Conservation (phyloP, 1,284 basidiomycete genomes). For the Ganoderma resinaceum region DNA sequence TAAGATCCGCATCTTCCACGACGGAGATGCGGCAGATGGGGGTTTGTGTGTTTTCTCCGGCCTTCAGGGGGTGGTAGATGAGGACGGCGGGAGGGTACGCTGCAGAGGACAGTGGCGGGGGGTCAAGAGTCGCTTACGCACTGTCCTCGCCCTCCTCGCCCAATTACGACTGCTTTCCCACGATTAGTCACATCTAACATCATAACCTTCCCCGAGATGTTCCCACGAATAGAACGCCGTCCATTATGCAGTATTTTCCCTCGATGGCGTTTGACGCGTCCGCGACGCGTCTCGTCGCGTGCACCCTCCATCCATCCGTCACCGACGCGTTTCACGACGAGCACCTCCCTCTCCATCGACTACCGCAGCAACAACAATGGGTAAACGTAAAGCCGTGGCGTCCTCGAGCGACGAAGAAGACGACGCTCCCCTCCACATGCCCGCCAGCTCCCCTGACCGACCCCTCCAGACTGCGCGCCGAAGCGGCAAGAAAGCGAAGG, state of each 20-base stretch:
- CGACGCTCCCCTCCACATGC: constrained; percentile 16
- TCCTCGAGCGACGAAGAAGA: constrained; percentile 42
- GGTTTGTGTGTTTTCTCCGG: constrained; percentile 31
- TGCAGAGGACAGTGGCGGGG: constrained; percentile 29
- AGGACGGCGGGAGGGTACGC: constrained; percentile 8
- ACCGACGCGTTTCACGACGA: constrained; percentile 30
- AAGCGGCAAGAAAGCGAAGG: constrained; percentile 27
- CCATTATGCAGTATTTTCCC: too few species aligned
- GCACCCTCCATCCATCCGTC: not conserved
- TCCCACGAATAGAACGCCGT: constrained; percentile 27
- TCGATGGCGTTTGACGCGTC: not conserved
- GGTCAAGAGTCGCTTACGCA: constrained; percentile 36
- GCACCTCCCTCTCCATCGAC: not conserved
- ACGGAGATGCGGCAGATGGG: constrained; percentile 50
- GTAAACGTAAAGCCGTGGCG: constrained; percentile 44
- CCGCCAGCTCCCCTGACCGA: constrained; percentile 23
- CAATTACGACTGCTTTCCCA: constrained; percentile 32
- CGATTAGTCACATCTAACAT: constrained; percentile 21
- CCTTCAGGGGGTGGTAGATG: constrained; percentile 14
- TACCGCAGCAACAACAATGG: constrained; percentile 37
- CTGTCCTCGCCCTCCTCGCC: constrained; percentile 20
- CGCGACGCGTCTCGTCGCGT: not conserved
- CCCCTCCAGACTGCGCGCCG: constrained; percentile 30
- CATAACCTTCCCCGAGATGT: not conserved
- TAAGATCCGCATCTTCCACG: constrained; percentile 79